Evolutionary conservation across 2,329 filamentous ascomycete species (phyloP).

Genomic region (Saccharata proteae): DNA sequence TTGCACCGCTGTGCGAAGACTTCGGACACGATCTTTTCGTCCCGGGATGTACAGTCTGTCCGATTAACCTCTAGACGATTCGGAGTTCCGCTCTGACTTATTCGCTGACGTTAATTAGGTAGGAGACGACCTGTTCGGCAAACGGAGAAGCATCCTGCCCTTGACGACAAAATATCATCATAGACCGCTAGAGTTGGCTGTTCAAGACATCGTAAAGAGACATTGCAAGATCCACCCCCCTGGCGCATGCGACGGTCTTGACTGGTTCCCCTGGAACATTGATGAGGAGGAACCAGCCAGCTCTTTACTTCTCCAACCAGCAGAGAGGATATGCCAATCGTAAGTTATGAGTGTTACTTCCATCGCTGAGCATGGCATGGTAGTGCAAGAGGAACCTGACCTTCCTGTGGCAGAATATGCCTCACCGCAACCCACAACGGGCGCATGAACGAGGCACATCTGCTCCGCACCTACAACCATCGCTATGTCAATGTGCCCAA

Average conservation of each 20-base stretch:
- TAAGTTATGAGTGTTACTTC: no score
- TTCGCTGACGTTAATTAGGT: no score
- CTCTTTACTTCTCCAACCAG: slow-evolving; percentile 3
- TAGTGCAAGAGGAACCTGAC: no score
- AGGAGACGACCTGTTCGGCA: slow-evolving; percentile 36
- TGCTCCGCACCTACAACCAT: slow-evolving; percentile 11
- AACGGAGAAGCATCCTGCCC: slow-evolving; percentile 30
- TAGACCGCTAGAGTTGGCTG: slow-evolving; percentile 35
- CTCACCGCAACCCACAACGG: background rate
- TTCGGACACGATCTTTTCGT: no score
- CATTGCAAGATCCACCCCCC: slow-evolving; percentile 30
- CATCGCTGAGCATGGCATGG: no score
- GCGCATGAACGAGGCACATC: slow-evolving; percentile 4
- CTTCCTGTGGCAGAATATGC: slow-evolving; percentile 33
- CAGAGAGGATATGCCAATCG: slow-evolving; percentile 25
- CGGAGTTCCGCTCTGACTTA: no score
- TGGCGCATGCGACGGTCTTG: slow-evolving; percentile 28
- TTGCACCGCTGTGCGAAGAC: no score
- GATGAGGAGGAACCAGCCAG: slow-evolving; percentile 11
- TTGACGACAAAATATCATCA: slow-evolving; percentile 38
- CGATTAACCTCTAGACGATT: no score
- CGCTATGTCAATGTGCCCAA: slow-evolving; percentile 28
- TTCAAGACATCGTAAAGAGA: slow-evolving; percentile 31
- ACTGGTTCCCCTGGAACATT: slow-evolving; percentile 32
- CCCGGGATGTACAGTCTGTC: no score